Evolutionary conservation across 23 red algal species (phyloP).

Genomic region (Gracilaria domingensis): DNA sequence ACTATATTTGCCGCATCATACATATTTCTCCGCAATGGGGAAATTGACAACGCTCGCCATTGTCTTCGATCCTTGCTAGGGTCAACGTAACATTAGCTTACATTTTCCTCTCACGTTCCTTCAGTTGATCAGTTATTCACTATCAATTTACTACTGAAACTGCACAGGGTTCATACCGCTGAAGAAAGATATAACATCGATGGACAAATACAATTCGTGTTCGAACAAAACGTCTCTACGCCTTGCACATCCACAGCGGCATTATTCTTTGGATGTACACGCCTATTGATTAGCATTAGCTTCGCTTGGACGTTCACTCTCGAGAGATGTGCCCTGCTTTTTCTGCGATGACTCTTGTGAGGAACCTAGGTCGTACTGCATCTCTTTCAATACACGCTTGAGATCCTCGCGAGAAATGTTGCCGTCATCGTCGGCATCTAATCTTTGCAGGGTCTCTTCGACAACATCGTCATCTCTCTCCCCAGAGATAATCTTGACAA

Average conservation of each 20-base stretch:
- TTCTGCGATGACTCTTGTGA: slow-evolving; percentile 42
- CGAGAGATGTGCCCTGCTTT: slow-evolving; percentile 24
- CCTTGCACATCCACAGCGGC: neutral
- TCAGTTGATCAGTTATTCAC: slow-evolving; percentile 34
- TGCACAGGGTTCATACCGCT: slow-evolving; percentile 16
- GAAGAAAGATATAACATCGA: slow-evolving; percentile 7
- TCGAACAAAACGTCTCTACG: neutral
- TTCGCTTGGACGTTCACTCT: slow-evolving; percentile 9
- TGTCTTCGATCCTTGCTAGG: slow-evolving; percentile 33
- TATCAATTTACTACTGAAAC: slow-evolving; percentile 7
- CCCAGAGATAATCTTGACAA: slow-evolving; percentile 61
- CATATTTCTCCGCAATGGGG: slow-evolving; percentile 55
- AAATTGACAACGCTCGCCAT: slow-evolving; percentile 46
- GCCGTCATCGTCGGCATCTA: slow-evolving; percentile 90
- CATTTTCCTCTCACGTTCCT: neutral
- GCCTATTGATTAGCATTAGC: slow-evolving; percentile 9
- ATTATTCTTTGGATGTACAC: neutral
- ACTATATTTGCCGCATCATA: slow-evolving; percentile 63
- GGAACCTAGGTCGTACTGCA: slow-evolving; percentile 54
- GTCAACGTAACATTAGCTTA: neutral
- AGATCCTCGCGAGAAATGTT: slow-evolving; percentile 87
- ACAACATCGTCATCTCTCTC: slow-evolving; percentile 80
- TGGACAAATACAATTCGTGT: neutral
- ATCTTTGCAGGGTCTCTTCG: slow-evolving; percentile 74
- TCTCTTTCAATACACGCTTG: slow-evolving; percentile 68